Conservation (phyloP, 192 early-diverging fungal genomes). For the Mortierella alpina region DNA sequence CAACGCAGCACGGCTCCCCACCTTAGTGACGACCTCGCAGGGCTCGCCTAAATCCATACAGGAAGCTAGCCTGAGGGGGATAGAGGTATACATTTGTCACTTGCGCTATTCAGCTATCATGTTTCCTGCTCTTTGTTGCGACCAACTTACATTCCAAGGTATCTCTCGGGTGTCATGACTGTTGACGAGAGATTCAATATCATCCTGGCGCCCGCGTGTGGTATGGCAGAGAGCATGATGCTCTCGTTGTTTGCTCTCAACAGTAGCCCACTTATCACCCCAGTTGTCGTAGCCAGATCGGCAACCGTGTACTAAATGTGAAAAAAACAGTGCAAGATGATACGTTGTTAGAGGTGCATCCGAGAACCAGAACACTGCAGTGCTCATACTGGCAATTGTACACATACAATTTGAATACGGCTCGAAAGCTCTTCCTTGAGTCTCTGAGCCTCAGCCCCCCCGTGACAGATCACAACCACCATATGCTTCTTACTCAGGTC, state of each 20-base stretch:
- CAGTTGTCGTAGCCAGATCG: background rate
- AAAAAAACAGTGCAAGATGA: background rate
- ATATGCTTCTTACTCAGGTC: slow-evolving; percentile 13
- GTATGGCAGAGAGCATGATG: background rate
- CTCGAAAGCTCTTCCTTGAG: slow-evolving; percentile 7
- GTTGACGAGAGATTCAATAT: slow-evolving; percentile 21
- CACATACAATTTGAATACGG: slow-evolving; percentile 14
- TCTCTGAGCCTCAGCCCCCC: background rate
- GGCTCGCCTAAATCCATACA: slow-evolving; percentile 31
- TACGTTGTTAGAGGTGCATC: too few species aligned
- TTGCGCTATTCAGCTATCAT: too few species aligned
- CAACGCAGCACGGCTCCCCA: background rate
- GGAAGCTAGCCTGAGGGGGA: slow-evolving; percentile 18
- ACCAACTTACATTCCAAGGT: slow-evolving; percentile 25
- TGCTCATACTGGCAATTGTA: background rate
- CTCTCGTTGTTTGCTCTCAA: slow-evolving; percentile 1
- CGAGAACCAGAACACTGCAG: background rate
- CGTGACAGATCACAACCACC: slow-evolving; percentile 28
- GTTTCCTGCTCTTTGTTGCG: background rate
- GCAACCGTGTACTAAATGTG: background rate
- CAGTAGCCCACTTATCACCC: slow-evolving; percentile 9
- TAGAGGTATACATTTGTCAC: background rate
- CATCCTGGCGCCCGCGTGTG: slow-evolving; percentile 12
- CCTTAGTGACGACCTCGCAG: slow-evolving; percentile 22
- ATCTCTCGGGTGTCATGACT: background rate